Evolutionary conservation across 495 filamentous ascomycete species (phyloP).

Genomic region (Aspergillus nidulans): DNA sequence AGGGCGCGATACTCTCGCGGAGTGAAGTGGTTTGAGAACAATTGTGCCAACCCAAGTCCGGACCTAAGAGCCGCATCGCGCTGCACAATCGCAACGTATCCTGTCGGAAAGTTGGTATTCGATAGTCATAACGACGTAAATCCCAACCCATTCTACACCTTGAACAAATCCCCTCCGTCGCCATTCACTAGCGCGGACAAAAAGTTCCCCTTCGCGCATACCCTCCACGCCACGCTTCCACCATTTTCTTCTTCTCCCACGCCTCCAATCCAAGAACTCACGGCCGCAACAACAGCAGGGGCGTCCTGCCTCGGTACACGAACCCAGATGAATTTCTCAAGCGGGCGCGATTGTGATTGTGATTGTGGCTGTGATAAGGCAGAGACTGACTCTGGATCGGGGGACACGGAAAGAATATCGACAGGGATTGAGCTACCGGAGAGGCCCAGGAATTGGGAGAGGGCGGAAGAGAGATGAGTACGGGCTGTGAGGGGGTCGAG

Average conservation of each 20-base stretch:
- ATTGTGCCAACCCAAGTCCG: no score
- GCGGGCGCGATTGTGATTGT: slow-evolving; percentile 2
- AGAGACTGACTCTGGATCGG: neutral
- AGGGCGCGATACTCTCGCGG: no score
- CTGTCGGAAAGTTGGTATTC: neutral
- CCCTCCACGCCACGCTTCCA: slow-evolving; percentile 52
- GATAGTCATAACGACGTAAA: neutral
- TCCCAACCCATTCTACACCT: neutral
- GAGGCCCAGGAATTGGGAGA: slow-evolving; percentile 76
- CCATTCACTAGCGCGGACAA: slow-evolving; percentile 43
- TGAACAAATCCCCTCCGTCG: slow-evolving; percentile 42
- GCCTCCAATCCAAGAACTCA: slow-evolving; percentile 57
- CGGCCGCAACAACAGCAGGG: slow-evolving; percentile 59
- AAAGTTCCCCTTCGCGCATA: slow-evolving; percentile 53
- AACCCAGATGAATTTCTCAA: slow-evolving; percentile 57
- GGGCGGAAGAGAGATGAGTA: slow-evolving; percentile 65
- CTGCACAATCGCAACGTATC: neutral
- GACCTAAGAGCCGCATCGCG: neutral
- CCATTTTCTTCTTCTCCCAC: slow-evolving; percentile 31
- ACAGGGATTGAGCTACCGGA: slow-evolving; percentile 71
- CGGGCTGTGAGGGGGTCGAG: slow-evolving; percentile 73
- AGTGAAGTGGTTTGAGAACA: no score
- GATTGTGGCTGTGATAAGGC: neutral
- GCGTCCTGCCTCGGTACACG: slow-evolving; percentile 69
- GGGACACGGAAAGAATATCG: slow-evolving; percentile 65